Evolutionary conservation across 2,329 filamentous ascomycete species (phyloP), one percentile per base, ranked within the genome.

Genomic region (Trichoderma lentiforme): DNA sequence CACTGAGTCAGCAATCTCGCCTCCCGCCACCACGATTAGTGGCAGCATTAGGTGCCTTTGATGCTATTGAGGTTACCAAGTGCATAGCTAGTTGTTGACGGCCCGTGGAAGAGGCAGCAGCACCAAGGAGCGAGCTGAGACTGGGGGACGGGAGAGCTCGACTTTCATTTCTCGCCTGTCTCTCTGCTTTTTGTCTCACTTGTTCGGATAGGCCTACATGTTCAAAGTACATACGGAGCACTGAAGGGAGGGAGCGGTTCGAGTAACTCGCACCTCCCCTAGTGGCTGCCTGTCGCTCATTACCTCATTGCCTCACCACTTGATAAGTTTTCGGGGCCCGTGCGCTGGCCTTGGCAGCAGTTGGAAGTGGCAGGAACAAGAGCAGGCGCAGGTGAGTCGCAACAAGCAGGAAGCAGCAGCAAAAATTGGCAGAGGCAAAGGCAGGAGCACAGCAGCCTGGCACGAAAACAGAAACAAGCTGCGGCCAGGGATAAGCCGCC

Each of bases 281-380:
- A 24, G 21, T 57, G 14, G 51, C 51, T 67, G 64, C 64, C 64
- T 58, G 56, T 21, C 53, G 24, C 51, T 60, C 65, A 68, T 68
- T 68, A 58, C 65, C 65, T 60, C 53, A 68, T 47, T 47, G 34
- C 65, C 51, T 68, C 53, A 68, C 64, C 34, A 67, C 65, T 32
- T 56, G 47, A 56, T 36, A 32, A n/a, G 65, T 62, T 24, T 26
- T 70, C n/a, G 36, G 36, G 67, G 67, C 58, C 67, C 67, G 56
- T 70, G 67, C 57, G 60, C 30, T 15, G 47, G 36, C 30, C 39
- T 61, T 70, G 67, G 57, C 28, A 26, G 26, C 51, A 53, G 18
- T 53, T 26, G 34, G 15, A 14, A 67, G 21, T 36, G 32, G 64
- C 51, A 66, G 32, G 24, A 64, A 30, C 51, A 58, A 36, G n/a